A percentile compares a stretch with the other conserved stretches of the same genome.
Evolutionary conservation across 1,139 yeast genomes (phyloP).

Genomic region (Pichia sp.): DNA sequence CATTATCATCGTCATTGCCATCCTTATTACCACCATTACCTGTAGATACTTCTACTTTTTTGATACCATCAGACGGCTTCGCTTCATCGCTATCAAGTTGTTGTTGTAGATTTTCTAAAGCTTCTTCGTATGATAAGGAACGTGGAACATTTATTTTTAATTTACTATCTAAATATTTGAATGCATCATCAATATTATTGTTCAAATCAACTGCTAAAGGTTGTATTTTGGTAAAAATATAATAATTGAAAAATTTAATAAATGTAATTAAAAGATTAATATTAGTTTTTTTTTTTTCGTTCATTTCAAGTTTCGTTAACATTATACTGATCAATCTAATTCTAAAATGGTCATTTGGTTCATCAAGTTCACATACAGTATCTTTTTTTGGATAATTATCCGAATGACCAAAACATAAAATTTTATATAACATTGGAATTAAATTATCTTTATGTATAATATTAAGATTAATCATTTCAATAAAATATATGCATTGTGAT

Average conservation of each 20-base stretch:
- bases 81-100: background rate
- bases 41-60: background rate
- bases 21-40: slow-evolving; percentile 12
- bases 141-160: slow-evolving; percentile 30
- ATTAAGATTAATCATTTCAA: slow-evolving; percentile 47
- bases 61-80: background rate
- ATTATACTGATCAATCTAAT: slow-evolving; percentile 45
- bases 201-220: slow-evolving; percentile 65
- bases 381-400: slow-evolving; percentile 54
- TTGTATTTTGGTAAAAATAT: slow-evolving; percentile 55
- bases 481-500: slow-evolving; percentile 55
- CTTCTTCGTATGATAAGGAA: slow-evolving; percentile 37
- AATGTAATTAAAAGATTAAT: slow-evolving; percentile 27
- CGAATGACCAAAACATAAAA: slow-evolving; percentile 64
- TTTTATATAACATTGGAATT: slow-evolving; percentile 50
- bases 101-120: slow-evolving; percentile 34
- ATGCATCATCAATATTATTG: slow-evolving; percentile 45
- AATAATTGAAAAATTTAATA: slow-evolving; percentile 65
- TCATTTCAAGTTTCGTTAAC: slow-evolving; percentile 9
- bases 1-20: slow-evolving; percentile 15
- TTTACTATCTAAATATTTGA: slow-evolving; percentile 27
- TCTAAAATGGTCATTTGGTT: slow-evolving; percentile 66
- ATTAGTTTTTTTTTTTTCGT: background rate
- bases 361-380: slow-evolving; percentile 43
- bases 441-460: slow-evolving; percentile 45